Evolutionary conservation across 2,329 filamentous ascomycete genomes (phyloP).

Genomic region (Pseudogymnoascus sp.): DNA sequence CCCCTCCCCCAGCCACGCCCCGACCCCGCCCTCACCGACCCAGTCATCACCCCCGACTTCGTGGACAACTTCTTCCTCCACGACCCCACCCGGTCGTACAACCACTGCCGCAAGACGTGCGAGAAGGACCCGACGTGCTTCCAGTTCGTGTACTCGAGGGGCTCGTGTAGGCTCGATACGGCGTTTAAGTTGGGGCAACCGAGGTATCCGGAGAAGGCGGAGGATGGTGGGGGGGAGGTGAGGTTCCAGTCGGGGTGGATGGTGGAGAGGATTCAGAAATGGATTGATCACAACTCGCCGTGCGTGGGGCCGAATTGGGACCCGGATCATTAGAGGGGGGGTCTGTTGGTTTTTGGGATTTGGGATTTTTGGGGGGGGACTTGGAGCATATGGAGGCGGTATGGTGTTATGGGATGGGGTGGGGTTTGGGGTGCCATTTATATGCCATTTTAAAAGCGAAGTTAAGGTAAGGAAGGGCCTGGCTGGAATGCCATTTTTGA

Average conservation of each 20-base stretch:
- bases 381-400: not conserved
- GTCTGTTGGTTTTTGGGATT: not conserved
- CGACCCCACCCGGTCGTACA: conserved; percentile 33
- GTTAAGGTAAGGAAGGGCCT: not conserved
- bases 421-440: not conserved
- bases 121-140: conserved; percentile 28
- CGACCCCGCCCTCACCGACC: conserved; percentile 6
- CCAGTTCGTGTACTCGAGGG: conserved; percentile 27
- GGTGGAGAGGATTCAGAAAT: conserved; percentile 7
- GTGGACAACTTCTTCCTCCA: conserved; percentile 30
- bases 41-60: not conserved
- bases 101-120: conserved; percentile 44
- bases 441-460: not conserved
- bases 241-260: conserved; percentile 11
- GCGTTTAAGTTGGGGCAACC: conserved; percentile 13
- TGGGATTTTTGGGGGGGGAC: not conserved
- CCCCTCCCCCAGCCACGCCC: conserved; percentile 39
- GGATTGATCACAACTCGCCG: not conserved
- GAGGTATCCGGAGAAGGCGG: not conserved
- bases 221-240: not conserved
- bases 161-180: conserved; percentile 13
- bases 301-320: not conserved
- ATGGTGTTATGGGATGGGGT: not conserved
- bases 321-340: not conserved
- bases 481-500: not conserved